Percentiles rank a stretch among this genome's conserved stretches.
These are phyloP conservation scores for Magnusiomyces tetraspermus DNA, from an alignment of 1,139 yeast species.

Conservation along the genomic window DNA sequence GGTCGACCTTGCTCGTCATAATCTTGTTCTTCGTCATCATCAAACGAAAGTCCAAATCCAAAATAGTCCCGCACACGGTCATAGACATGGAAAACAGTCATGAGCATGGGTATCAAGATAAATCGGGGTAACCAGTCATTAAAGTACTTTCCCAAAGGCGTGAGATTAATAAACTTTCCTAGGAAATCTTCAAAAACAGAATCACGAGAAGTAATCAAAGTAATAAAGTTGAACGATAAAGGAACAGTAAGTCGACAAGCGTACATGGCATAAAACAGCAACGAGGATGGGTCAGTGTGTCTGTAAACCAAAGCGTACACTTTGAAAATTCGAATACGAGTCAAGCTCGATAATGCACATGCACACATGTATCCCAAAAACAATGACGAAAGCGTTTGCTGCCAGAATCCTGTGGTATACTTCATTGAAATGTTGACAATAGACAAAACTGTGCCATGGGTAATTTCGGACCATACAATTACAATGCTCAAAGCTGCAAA, in stretches of 20 bases:
- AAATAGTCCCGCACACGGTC: constrained; percentile 47
- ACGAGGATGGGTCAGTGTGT: constrained; percentile 65
- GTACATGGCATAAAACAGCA: constrained; percentile 70
- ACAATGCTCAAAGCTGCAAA: constrained; percentile 44
- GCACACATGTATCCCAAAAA: constrained; percentile 59
- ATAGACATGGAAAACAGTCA: constrained; percentile 61
- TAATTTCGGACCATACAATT: constrained; percentile 61
- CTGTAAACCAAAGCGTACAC: constrained; percentile 61
- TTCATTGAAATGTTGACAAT: constrained; percentile 46
- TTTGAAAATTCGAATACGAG: constrained; percentile 61
- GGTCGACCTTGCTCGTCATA: constrained; percentile 11
- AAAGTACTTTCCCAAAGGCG: constrained; percentile 63
- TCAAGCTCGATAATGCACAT: constrained; percentile 55
- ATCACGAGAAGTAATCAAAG: constrained; percentile 45
- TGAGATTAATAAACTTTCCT: constrained; percentile 64
- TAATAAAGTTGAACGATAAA: constrained; percentile 66
- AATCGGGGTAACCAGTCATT: constrained; percentile 70
- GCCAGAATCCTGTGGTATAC: constrained; percentile 29
- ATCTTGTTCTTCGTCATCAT: constrained; percentile 42
- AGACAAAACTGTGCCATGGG: constrained; percentile 60
- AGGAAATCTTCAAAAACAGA: constrained; percentile 46
- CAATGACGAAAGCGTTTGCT: constrained; percentile 35
- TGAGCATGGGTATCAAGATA: constrained; percentile 53
- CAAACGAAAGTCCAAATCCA: constrained; percentile 45
- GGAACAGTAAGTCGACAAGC: constrained; percentile 79